Evolutionary conservation across 2,329 filamentous ascomycete species (phyloP), one percentile per base, ranked within the genome.

Genomic region (Fusarium acutatum): DNA sequence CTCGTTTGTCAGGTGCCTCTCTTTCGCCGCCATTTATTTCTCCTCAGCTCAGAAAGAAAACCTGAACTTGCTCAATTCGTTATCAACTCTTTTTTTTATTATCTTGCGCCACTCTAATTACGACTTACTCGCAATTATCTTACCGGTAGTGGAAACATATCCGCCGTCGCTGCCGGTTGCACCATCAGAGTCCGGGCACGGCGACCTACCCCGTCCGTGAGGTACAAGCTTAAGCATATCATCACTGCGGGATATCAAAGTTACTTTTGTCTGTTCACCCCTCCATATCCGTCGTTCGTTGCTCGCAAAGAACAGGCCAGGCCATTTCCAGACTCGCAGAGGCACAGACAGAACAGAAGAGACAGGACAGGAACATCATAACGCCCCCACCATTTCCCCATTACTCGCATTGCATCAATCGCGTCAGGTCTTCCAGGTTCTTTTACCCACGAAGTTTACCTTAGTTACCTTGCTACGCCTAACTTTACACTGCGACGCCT

Each of bases 371-470:
- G 37, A 46, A 38, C 24, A 44, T n/a, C 18, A 30, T 52, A 47
- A 54, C 58, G 69, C 60, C 64, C 69, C 64, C 70, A 66, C 64
- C 65, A 66, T 64, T 60, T 62, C 43, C 62, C 69, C 69, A 72
- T 71, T 32, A 56, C 67, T 54, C 56, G 72, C 54, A 66, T 70
- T 64, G 50, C 50, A 54, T 54, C 50, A 54, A 66, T 62, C 60
- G n/a, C 60, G 54, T 71, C 50, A 63, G 41, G 60, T 67, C 52
- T 59, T 20, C 53, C 37, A 54, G 50, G 50, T 54, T 54, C 34
- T 53, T 38, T 53, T 54, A 53, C 32, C 32, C 32, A 37, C n/a
- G 14, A 26, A 37, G 50, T 28, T 11, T 28, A 17, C 26, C 14
- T 47, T 20, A 35, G 49, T 26, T 52, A 50, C 43, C 26, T 47